Base-by-base conservation (phyloP, 2,329 filamentous ascomycete genomes). In the Ophiostoma quercus region DNA sequence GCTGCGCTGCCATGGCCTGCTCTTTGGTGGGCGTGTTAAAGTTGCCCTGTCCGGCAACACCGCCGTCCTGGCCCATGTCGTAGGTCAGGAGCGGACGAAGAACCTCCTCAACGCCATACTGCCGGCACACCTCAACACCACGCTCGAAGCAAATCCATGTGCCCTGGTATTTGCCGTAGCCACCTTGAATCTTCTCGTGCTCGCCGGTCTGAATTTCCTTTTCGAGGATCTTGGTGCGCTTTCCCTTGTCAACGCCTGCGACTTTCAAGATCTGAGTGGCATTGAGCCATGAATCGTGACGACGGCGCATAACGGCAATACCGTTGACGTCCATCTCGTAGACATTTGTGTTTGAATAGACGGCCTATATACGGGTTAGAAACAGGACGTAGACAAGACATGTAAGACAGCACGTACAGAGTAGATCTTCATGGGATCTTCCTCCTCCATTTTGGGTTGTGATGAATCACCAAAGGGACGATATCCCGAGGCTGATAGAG, bases 261-360 rank as follows among this genome's bases (percentile, higher is more conserved):
- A 98, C 94, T 78, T 99, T 99, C 74, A 99, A 87, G 74, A 99
- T 98, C 79, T 99, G 95, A 0, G 95, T 99, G 68, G 95, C 95
- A 81, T 99, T 99, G 74, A 99, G 85, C 92, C 94, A 98, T 74
- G 92, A 94, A 79, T 99, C 95, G 74, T 91, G 90, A 73, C 95
- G 90, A 71, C 95, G 90, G 78, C 95, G 92, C 95, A 99, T 99
- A 67, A 98, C 94, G 32, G 93, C 92, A 74, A 99, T 84, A 65
- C 87, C 88, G 78, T 97, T 96, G 72, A 98, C 91, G 79, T 97
- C 94, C 93, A 98, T 97, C 80, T 99, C 95, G 82, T 98, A 99
- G 19, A 99, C 95, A 72, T 94, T 90, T 65, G 98, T 92, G 74
- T 94, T 93, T 8, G 94, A 98, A 79, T 98, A 98, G 57, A 96